These are phyloP conservation scores for Aspergillus sp. DNA, from an alignment of 2,329 filamentous ascomycete species.

Conservation along the genomic window DNA sequence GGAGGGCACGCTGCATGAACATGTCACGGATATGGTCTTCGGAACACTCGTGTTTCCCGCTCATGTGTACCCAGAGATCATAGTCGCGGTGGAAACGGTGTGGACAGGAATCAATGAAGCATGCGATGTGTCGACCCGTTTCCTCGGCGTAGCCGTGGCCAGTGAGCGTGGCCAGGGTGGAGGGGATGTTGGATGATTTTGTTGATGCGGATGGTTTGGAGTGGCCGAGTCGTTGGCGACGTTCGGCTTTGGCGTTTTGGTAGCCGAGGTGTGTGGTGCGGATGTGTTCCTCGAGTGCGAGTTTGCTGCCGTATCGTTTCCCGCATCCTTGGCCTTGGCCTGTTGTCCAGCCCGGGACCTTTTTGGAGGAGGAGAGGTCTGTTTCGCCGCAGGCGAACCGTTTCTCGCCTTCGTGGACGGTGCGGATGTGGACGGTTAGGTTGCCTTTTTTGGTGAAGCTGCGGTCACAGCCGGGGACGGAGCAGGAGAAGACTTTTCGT, in stretches of 20 bases:
- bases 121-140: slow-evolving; percentile 46
- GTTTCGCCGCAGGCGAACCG: slow-evolving; percentile 75
- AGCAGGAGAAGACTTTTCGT: slow-evolving; percentile 63
- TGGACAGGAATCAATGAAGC: slow-evolving; percentile 47
- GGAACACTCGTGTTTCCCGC: slow-evolving; percentile 35
- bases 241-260: slow-evolving; percentile 37
- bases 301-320: slow-evolving; percentile 70
- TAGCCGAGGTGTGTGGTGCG: slow-evolving; percentile 74
- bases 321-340: slow-evolving; percentile 63
- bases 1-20: slow-evolving; percentile 35
- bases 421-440: slow-evolving; percentile 71
- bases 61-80: slow-evolving; percentile 55
- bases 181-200: slow-evolving; percentile 15
- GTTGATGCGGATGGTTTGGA: slow-evolving; percentile 7
- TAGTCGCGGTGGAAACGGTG: slow-evolving; percentile 54
- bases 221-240: slow-evolving; percentile 29
- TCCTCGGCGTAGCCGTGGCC: slow-evolving; percentile 52
- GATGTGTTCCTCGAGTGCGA: slow-evolving; percentile 76
- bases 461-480: slow-evolving; percentile 64
- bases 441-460: slow-evolving; percentile 82
- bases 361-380: slow-evolving; percentile 54
- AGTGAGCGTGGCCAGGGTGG: slow-evolving; percentile 47
- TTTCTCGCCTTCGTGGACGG: slow-evolving; percentile 67
- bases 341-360: slow-evolving; percentile 56
- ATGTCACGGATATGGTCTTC: slow-evolving; percentile 37